Evolutionary conservation across 768 basidiomycete genomes (phyloP).

Genomic region (Serendipita sp.): DNA sequence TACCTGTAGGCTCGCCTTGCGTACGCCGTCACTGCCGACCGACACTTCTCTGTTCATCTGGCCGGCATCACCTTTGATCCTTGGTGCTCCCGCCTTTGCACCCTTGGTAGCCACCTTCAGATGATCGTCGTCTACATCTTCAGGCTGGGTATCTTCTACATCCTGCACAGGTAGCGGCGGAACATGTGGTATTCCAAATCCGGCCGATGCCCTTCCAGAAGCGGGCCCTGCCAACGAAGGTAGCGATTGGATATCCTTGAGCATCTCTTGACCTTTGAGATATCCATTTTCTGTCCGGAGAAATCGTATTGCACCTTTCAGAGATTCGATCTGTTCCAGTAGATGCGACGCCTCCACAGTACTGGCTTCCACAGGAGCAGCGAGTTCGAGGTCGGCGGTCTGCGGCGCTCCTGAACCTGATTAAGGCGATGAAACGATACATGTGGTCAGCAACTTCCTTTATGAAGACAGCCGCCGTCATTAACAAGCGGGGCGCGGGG

Average conservation of each 20-base stretch:
- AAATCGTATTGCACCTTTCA: conserved; percentile 84
- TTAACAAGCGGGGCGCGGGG: background rate
- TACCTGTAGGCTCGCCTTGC: conserved; percentile 40
- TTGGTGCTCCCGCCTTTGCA: background rate
- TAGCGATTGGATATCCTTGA: conserved; percentile 63
- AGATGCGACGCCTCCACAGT: conserved; percentile 78
- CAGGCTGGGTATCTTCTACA: conserved; percentile 41
- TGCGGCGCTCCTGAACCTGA: conserved; percentile 31
- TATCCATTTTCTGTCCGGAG: conserved; percentile 87
- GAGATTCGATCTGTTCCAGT: conserved; percentile 81
- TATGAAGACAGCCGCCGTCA: background rate
- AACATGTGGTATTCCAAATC: conserved; percentile 15
- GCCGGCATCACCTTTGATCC: conserved; percentile 30
- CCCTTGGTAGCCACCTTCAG: background rate
- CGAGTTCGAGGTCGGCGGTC: conserved; percentile 37
- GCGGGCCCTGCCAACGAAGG: conserved; percentile 42
- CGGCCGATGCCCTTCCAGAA: conserved; percentile 15
- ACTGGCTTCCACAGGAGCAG: conserved; percentile 45
- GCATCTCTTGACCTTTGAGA: conserved; percentile 82
- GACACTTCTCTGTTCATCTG: conserved; percentile 5
- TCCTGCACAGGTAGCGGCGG: conserved; percentile 52
- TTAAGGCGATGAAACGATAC: background rate
- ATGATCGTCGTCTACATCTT: conserved; percentile 26
- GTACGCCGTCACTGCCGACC: conserved; percentile 13
- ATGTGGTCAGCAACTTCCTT: too few relatives aligned